Conservation (phyloP, 2,329 filamentous ascomycete genomes). For the Metarhizium anisopliae region DNA sequence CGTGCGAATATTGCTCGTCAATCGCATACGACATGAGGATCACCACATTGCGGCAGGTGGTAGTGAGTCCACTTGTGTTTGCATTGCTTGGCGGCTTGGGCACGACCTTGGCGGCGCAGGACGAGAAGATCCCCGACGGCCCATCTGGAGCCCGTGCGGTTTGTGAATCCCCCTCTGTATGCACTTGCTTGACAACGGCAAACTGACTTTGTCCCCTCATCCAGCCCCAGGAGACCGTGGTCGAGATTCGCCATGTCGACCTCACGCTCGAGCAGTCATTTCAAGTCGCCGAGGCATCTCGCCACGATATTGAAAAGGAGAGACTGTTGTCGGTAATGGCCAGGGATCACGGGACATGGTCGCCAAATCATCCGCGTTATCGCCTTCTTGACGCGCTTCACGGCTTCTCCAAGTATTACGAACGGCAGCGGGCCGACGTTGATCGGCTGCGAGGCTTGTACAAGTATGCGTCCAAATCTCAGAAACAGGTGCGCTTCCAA, state of each 20-base stretch:
- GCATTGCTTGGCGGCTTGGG: neutral
- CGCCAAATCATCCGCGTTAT: conserved; percentile 26
- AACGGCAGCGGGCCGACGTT: conserved; percentile 26
- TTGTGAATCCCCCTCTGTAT: neutral
- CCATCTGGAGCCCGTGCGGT: neutral
- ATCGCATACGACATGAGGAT: neutral
- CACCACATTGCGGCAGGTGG: neutral
- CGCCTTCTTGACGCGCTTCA: conserved; percentile 31
- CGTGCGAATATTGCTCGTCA: too few species aligned
- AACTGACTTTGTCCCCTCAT: neutral
- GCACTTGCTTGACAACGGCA: neutral
- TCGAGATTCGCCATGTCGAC: conserved; percentile 18
- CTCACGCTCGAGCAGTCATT: conserved; percentile 16
- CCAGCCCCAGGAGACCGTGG: conserved; percentile 1
- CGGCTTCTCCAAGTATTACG: conserved; percentile 26
- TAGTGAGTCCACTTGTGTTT: neutral
- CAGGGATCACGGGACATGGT: conserved; percentile 21
- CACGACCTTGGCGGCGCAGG: neutral
- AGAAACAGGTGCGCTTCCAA: conserved; percentile 15
- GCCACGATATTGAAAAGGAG: conserved; percentile 22
- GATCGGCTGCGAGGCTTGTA: conserved; percentile 26
- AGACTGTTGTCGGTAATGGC: conserved; percentile 20
- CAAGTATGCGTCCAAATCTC: conserved; percentile 23
- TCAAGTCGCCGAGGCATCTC: conserved; percentile 10
- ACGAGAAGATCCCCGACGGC: neutral